A percentile compares a stretch with the other conserved stretches of the same genome.
Evolutionary conservation across 305 asterid species (phyloP).

Genomic region (Andrographis paniculata): DNA sequence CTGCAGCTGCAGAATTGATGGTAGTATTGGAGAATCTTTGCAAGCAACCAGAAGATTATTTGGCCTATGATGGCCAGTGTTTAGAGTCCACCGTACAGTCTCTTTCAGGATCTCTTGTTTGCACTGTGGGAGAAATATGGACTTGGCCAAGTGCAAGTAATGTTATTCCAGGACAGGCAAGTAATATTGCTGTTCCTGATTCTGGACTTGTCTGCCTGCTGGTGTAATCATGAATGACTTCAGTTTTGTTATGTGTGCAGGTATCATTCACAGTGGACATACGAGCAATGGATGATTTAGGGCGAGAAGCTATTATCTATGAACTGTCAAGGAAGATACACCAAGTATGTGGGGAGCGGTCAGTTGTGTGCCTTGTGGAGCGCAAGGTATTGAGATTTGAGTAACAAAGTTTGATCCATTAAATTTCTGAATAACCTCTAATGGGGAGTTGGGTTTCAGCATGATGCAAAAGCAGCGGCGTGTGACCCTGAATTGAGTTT

Average conservation of each 20-base stretch:
- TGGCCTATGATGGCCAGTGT: conserved; percentile 71
- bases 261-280: conserved; percentile 85
- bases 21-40: conserved; percentile 77
- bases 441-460: conserved; percentile 38
- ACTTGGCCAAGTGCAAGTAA: conserved; percentile 98
- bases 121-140: conserved; percentile 96
- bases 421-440: too few relatives aligned
- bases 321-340: conserved; percentile 63
- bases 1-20: conserved; percentile 89
- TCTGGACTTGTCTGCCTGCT: not conserved
- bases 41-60: conserved; percentile 69
- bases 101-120: conserved; percentile 88
- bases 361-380: conserved; percentile 69
- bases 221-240: not conserved
- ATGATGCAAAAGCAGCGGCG: conserved; percentile 77
- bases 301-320: conserved; percentile 80
- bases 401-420: too few relatives aligned
- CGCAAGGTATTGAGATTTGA: conserved; percentile 88
- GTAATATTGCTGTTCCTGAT: too few relatives aligned
- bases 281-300: conserved; percentile 85
- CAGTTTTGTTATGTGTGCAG: conserved; percentile 27
- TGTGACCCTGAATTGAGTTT: conserved; percentile 67
- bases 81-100: conserved; percentile 43
- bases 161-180: conserved; percentile 97
- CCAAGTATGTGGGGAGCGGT: conserved; percentile 66